phyloP scores from a whole-genome alignment of 2,329 filamentous ascomycete species.

The Aspergillus persii region DNA sequence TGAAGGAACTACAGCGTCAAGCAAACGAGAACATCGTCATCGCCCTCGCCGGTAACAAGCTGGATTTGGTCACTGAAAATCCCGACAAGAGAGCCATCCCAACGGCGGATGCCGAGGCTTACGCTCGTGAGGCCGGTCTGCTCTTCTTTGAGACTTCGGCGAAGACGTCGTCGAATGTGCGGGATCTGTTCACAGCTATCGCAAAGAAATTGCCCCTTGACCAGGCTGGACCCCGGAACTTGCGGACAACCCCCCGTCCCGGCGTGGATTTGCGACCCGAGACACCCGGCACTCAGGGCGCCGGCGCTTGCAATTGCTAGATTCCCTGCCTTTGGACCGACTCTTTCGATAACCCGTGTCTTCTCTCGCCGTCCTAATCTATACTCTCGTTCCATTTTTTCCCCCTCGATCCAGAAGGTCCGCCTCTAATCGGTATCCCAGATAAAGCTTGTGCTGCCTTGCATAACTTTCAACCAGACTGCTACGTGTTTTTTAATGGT shows the following conservation, averaged over 20 bases:
- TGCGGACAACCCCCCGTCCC: constrained; percentile 62
- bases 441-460: constrained; percentile 2
- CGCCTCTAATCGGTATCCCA: constrained; percentile 8
- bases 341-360: constrained; percentile 4
- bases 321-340: constrained; percentile 14
- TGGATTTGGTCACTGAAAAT: constrained; percentile 90
- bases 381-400: constrained; percentile 9
- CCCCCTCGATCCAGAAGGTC: constrained; percentile 20
- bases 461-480: constrained; percentile 14
- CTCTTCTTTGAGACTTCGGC: constrained; percentile 99
- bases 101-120: constrained; percentile 88
- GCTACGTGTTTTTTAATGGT: constrained; percentile 15
- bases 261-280: constrained; percentile 68
- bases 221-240: constrained; percentile 86
- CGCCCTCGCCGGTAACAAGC: constrained; percentile 94
- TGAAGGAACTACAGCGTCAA: constrained; percentile 97
- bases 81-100: constrained; percentile 93
- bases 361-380: constrained; percentile 3
- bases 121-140: constrained; percentile 87
- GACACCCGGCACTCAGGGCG: constrained; percentile 58
- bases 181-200: constrained; percentile 93
- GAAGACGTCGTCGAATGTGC: constrained; percentile 95
- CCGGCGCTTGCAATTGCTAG: constrained; percentile 64
- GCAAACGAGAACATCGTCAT: constrained; percentile 99
- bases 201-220: constrained; percentile 97